These are phyloP conservation scores for Achlya hypogyna DNA, from an alignment of 352 stramenopile genomes.

Conservation along the genomic window DNA sequence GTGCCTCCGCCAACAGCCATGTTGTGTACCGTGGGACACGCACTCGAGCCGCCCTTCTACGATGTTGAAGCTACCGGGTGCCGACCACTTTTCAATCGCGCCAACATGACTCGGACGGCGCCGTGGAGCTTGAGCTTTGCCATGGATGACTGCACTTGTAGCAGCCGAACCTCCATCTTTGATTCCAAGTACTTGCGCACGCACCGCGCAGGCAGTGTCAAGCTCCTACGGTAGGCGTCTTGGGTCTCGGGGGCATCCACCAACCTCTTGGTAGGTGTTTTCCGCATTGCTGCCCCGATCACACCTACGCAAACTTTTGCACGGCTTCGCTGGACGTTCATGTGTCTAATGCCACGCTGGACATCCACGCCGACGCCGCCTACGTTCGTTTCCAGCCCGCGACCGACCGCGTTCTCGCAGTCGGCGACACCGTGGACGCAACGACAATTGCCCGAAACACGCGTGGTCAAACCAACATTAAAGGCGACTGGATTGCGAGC, in stretches of 20 bases:
- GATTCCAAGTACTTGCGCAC: not conserved
- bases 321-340: slow-evolving; percentile 5
- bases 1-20: not conserved
- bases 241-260: not conserved
- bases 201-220: slow-evolving; percentile 12
- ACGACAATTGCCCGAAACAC: not conserved
- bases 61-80: not conserved
- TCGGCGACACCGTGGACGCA: slow-evolving; percentile 4
- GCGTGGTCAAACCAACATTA: not conserved
- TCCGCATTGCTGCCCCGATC: slow-evolving; percentile 14
- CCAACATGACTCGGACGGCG: not conserved
- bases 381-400: slow-evolving; percentile 11
- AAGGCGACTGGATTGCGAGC: slow-evolving; percentile 8
- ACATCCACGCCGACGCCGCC: not conserved
- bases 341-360: not conserved
- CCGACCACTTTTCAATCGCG: not conserved
- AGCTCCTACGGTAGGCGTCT: not conserved
- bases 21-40: not conserved
- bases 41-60: not conserved
- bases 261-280: slow-evolving; percentile 9
- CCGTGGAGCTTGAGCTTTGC: not conserved
- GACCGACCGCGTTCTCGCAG: not conserved
- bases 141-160: not conserved
- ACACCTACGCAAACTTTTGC: slow-evolving; percentile 20
- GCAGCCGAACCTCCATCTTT: not conserved